Evolutionary conservation across 2,329 filamentous ascomycete species (phyloP).

Genomic region (Dactylellina sp.): DNA sequence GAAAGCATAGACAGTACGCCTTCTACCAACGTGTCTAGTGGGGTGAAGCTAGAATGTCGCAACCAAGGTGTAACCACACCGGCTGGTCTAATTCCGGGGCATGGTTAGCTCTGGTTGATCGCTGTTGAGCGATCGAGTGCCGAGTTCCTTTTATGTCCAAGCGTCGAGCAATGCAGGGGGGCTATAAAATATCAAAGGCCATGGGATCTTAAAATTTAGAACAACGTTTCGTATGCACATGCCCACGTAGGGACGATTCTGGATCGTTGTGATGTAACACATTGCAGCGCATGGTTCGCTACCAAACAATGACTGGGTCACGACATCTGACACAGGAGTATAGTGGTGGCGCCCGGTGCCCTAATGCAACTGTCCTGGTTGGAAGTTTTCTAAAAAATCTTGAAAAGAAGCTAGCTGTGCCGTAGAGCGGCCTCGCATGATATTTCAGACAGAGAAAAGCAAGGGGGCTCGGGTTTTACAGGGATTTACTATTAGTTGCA

Average conservation of each 20-base stretch:
- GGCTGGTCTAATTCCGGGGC: too few relatives aligned
- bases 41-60: too few relatives aligned
- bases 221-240: background rate
- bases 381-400: slow-evolving; percentile 37
- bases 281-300: slow-evolving; percentile 40
- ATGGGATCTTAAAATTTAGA: background rate
- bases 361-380: slow-evolving; percentile 34
- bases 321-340: slow-evolving; percentile 28
- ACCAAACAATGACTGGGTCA: slow-evolving; percentile 42
- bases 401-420: slow-evolving; percentile 20
- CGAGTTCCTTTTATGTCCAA: too few relatives aligned
- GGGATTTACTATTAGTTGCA: slow-evolving; percentile 14
- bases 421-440: slow-evolving; percentile 34
- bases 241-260: slow-evolving; percentile 17
- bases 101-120: too few relatives aligned
- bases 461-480: slow-evolving; percentile 18
- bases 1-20: too few relatives aligned
- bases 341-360: background rate
- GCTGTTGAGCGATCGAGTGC: too few relatives aligned
- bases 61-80: too few relatives aligned
- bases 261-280: slow-evolving; percentile 28
- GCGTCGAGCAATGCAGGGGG: background rate
- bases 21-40: too few relatives aligned
- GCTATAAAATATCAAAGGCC: background rate
- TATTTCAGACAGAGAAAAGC: slow-evolving; percentile 10